phyloP scores from a whole-genome alignment of 108 stramenopile genomes.

The Seminavis robusta region DNA sequence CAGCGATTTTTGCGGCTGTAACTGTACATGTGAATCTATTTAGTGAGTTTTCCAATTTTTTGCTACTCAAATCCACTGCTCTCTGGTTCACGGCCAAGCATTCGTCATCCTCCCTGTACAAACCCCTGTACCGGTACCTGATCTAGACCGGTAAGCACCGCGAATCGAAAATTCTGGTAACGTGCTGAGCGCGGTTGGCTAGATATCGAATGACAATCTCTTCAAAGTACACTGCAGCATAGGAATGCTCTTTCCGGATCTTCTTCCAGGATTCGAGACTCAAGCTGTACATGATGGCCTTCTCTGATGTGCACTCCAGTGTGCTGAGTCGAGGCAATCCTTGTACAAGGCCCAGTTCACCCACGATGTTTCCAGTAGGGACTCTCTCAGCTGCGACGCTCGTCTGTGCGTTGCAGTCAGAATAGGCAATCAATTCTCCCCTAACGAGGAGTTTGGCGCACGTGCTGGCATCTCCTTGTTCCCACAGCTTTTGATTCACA shows the following conservation, averaged over 20 bases:
- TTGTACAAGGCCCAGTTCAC: constrained; percentile 67
- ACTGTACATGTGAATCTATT: too few relatives aligned
- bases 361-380: constrained; percentile 39
- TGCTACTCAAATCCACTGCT: too few relatives aligned
- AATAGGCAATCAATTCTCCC: constrained; percentile 46
- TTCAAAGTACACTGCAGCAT: constrained; percentile 51
- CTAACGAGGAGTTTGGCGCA: constrained; percentile 51
- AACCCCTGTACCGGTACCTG: too few relatives aligned
- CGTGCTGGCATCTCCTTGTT: constrained; percentile 42
- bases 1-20: too few relatives aligned
- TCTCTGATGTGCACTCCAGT: constrained; percentile 38
- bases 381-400: constrained; percentile 47
- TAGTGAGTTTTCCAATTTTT: too few relatives aligned
- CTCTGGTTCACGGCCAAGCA: too few relatives aligned
- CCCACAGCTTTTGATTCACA: constrained; percentile 47
- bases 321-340: constrained; percentile 46
- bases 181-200: constrained; percentile 61
- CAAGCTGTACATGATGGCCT: constrained; percentile 56
- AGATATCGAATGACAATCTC: constrained; percentile 62
- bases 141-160: constrained; percentile 35
- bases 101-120: too few relatives aligned
- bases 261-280: constrained; percentile 32
- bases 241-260: constrained; percentile 34
- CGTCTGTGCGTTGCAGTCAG: constrained; percentile 44
- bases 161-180: constrained; percentile 73